These are phyloP conservation scores for Artemisia tridentata DNA, from an alignment of 129 eudicot species.

Conservation along the genomic window DNA sequence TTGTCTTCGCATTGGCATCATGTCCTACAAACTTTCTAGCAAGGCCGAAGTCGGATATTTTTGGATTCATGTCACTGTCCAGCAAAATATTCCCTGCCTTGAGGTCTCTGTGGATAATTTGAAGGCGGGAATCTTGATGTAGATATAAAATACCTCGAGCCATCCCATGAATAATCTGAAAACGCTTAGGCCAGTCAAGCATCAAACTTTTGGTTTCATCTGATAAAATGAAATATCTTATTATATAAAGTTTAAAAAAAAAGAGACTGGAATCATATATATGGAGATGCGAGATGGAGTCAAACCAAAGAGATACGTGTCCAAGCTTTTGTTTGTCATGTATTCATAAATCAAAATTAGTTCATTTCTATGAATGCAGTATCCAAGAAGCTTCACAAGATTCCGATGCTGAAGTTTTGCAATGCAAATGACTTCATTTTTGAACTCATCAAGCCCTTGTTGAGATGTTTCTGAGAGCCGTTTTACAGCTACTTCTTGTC, in stretches of 20 bases:
- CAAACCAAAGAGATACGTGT: neutral
- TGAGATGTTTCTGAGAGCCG: constrained; percentile 1
- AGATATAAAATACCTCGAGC: constrained; percentile 12
- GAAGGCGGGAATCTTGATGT: constrained; percentile 14
- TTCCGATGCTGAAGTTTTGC: constrained; percentile 48
- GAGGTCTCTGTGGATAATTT: constrained; percentile 9
- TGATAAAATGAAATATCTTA: neutral
- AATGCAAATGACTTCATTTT: constrained; percentile 26
- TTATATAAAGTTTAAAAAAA: too few relatives aligned
- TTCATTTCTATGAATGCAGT: neutral
- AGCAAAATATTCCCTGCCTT: constrained; percentile 2
- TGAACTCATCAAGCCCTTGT: neutral
- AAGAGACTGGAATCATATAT: neutral
- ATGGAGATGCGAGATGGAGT: neutral
- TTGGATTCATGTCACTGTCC: constrained; percentile 1
- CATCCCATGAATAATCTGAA: constrained; percentile 7
- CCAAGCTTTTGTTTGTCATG: neutral
- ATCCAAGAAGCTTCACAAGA: constrained; percentile 36
- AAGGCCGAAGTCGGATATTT: constrained; percentile 6
- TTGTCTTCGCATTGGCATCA: neutral
- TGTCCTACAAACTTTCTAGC: constrained; percentile 16
- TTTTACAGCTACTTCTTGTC: neutral
- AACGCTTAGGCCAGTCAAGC: neutral
- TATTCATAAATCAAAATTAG: neutral
- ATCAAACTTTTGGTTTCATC: neutral